Percentiles rank a stretch among this genome's conserved stretches.
These are phyloP conservation scores for Ogataea methanolica DNA, from an alignment of 805 yeast genomes.

Conservation along the genomic window DNA sequence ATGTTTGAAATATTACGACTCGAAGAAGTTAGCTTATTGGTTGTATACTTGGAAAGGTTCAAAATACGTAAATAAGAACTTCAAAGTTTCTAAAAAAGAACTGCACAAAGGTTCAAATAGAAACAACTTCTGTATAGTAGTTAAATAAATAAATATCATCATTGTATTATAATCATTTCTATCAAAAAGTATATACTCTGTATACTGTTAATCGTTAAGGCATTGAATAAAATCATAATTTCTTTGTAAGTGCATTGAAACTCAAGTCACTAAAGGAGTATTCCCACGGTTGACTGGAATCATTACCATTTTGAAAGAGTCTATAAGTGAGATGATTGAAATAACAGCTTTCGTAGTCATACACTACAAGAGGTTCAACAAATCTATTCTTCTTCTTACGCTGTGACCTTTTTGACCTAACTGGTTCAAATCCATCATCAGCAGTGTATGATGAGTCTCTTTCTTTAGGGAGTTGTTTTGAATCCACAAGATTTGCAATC, in stretches of 20 bases:
- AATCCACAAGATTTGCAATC: slow-evolving; percentile 11
- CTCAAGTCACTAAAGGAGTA: slow-evolving; percentile 27
- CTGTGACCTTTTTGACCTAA: slow-evolving; percentile 4
- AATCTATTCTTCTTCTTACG: slow-evolving; percentile 7
- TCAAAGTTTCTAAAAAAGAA: slow-evolving; percentile 39
- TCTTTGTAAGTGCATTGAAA: slow-evolving; percentile 5
- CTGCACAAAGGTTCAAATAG: slow-evolving; percentile 51
- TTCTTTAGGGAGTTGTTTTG: too few relatives aligned
- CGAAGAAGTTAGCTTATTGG: slow-evolving; percentile 73
- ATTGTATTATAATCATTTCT: background rate
- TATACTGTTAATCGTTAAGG: background rate
- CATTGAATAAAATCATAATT: background rate
- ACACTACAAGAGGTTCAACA: slow-evolving; percentile 10
- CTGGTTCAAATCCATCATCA: slow-evolving; percentile 15
- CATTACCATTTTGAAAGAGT: slow-evolving; percentile 6
- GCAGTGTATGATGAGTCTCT: background rate
- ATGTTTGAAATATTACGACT: slow-evolving; percentile 43
- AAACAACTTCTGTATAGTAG: slow-evolving; percentile 65
- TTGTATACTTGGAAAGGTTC: slow-evolving; percentile 47
- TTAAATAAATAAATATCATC: slow-evolving; percentile 12
- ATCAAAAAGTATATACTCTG: background rate
- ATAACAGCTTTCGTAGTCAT: slow-evolving; percentile 12
- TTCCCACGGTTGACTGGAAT: slow-evolving; percentile 16
- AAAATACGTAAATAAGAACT: slow-evolving; percentile 6
- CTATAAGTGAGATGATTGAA: slow-evolving; percentile 6